Percentiles rank a stretch among this genome's conserved stretches.
Evolutionary conservation across 2,329 filamentous ascomycete species (phyloP).

Genomic region (Lachnellula subtilissima): DNA sequence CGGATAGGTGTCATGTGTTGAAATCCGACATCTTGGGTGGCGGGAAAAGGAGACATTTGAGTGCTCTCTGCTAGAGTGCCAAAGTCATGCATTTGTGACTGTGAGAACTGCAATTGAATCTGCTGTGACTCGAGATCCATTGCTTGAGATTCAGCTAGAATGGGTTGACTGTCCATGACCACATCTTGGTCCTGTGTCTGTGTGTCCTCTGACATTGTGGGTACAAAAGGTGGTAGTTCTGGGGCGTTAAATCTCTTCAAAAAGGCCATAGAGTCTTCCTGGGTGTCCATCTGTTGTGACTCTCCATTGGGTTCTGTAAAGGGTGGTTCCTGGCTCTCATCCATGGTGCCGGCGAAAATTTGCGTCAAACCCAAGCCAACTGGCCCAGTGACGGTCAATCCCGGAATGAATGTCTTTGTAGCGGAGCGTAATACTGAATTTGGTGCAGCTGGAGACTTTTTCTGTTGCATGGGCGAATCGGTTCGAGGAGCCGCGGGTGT

Average conservation of each 20-base stretch:
- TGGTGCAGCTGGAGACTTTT: slow-evolving; percentile 46
- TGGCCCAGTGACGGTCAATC: slow-evolving; percentile 55
- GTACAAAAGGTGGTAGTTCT: slow-evolving; percentile 41
- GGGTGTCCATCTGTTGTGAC: slow-evolving; percentile 22
- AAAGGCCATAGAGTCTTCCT: slow-evolving; percentile 44
- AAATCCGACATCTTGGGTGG: slow-evolving; percentile 78
- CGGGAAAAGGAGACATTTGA: slow-evolving; percentile 64
- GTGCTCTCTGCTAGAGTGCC: slow-evolving; percentile 54
- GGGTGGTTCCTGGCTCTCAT: slow-evolving; percentile 43
- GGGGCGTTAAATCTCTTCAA: slow-evolving; percentile 48
- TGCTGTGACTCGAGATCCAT: slow-evolving; percentile 31
- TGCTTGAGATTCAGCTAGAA: slow-evolving; percentile 37
- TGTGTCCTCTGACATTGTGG: slow-evolving; percentile 38
- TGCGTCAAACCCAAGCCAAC: slow-evolving; percentile 75
- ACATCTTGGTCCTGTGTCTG: slow-evolving; percentile 36
- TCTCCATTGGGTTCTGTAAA: slow-evolving; percentile 13
- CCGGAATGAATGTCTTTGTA: slow-evolving; percentile 66
- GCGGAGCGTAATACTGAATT: slow-evolving; percentile 64
- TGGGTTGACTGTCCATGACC: slow-evolving; percentile 44
- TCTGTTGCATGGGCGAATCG: slow-evolving; percentile 31
- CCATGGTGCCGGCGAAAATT: slow-evolving; percentile 87
- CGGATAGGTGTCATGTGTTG: slow-evolving; percentile 67
- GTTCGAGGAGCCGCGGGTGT: slow-evolving; percentile 17
- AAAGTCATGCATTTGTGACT: slow-evolving; percentile 56
- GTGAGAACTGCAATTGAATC: slow-evolving; percentile 53